phyloP scores from a whole-genome alignment of 176 grass and related monocot species.

The Rhynchospora breviuscula region DNA sequence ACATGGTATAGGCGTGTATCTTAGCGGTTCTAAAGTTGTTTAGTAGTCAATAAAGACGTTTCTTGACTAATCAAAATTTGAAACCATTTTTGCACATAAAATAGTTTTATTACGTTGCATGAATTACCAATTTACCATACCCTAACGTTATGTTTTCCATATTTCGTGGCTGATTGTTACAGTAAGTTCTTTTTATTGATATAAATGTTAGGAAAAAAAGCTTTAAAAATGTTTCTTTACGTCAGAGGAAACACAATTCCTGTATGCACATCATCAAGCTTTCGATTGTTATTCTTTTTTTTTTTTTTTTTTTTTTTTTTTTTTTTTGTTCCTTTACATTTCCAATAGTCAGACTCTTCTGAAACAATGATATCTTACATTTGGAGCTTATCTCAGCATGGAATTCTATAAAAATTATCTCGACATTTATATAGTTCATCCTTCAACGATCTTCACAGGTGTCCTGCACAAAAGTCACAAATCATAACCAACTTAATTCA shows the following conservation, averaged over 20 bases:
- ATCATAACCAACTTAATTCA: background rate
- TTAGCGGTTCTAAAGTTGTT: background rate
- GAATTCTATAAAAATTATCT: slow-evolving; percentile 12
- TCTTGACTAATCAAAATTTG: background rate
- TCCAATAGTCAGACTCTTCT: background rate
- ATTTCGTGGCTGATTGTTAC: background rate
- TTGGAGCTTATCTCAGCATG: slow-evolving; percentile 1
- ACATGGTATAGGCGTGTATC: no score
- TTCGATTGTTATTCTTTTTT: background rate
- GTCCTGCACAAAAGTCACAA: slow-evolving; percentile 44
- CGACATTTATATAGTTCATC: slow-evolving; percentile 44
- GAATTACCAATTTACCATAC: background rate
- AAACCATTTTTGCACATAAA: background rate
- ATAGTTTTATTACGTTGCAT: background rate
- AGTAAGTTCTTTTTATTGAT: background rate
- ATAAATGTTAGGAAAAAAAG: background rate
- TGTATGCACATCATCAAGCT: background rate
- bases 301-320: background rate
- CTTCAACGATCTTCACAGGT: slow-evolving; percentile 80
- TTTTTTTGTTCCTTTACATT: background rate
- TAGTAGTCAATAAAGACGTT: background rate
- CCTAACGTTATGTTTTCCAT: background rate
- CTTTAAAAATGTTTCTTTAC: background rate
- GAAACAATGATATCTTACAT: slow-evolving; percentile 15
- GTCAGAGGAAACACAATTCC: background rate